Conservation (phyloP, 805 yeast genomes). For the Wickerhamiella alocasiicola region DNA sequence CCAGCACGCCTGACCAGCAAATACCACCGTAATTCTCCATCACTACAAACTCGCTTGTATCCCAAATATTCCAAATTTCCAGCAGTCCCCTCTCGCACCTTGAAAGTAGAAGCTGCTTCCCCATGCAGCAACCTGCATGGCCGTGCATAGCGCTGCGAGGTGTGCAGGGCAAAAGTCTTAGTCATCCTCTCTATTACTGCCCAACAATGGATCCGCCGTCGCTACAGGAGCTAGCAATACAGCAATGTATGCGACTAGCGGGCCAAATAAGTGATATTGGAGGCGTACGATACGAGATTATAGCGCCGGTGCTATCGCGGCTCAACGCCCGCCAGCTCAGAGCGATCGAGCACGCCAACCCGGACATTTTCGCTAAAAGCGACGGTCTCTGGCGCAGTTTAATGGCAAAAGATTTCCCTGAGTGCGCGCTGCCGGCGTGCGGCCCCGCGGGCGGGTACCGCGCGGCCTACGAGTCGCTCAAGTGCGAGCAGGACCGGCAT, state of each 20-base stretch:
- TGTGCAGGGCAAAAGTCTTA: too few relatives aligned
- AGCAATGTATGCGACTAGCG: constrained; percentile 18
- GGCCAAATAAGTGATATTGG: constrained; percentile 28
- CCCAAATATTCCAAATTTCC: too few relatives aligned
- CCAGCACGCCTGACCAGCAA: too few relatives aligned
- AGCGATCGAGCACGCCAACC: constrained; percentile 24
- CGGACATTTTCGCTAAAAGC: constrained; percentile 24
- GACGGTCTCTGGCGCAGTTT: constrained; percentile 27
- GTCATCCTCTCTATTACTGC: too few relatives aligned
- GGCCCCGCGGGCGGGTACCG: constrained; percentile 23
- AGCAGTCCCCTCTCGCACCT: too few relatives aligned
- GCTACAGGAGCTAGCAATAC: constrained; percentile 17
- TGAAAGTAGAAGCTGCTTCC: too few relatives aligned
- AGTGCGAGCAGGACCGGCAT: constrained; percentile 33
- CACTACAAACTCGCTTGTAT: too few relatives aligned
- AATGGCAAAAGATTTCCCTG: constrained; percentile 26
- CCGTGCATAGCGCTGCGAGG: too few relatives aligned
- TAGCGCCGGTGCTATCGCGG: constrained; percentile 27
- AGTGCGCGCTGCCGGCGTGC: constrained; percentile 23
- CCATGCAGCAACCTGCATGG: too few relatives aligned
- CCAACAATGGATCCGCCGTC: constrained; percentile 18
- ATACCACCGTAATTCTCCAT: too few relatives aligned
- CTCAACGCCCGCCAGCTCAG: constrained; percentile 27
- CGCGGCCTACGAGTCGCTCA: constrained; percentile 21
- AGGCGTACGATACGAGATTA: constrained; percentile 28